A percentile compares a stretch with the other conserved stretches of the same genome.
These are phyloP conservation scores for Candida sakaeoensis DNA, from an alignment of 805 yeast genomes.

Conservation along the genomic window DNA sequence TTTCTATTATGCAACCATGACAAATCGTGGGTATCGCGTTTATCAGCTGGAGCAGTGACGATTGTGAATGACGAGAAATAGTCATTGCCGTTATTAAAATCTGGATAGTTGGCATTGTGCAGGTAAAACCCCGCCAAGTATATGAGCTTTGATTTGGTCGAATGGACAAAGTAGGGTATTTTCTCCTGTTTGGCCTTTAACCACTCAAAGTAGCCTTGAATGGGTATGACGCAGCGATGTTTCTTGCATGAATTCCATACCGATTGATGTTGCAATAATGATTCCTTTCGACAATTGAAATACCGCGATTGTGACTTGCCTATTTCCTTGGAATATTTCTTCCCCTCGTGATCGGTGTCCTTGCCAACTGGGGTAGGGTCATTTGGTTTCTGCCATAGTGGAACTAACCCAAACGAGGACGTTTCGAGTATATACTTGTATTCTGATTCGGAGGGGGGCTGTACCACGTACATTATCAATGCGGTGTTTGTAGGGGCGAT, in stretches of 20 bases:
- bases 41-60: conserved; percentile 63
- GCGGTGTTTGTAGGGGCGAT: conserved; percentile 59
- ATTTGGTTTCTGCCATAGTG: conserved; percentile 56
- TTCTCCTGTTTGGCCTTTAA: conserved; percentile 36
- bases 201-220: conserved; percentile 91
- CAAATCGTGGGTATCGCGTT: conserved; percentile 44
- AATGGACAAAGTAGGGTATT: conserved; percentile 62
- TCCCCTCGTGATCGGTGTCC: conserved; percentile 14
- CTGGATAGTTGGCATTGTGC: conserved; percentile 30
- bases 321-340: conserved; percentile 26
- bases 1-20: conserved; percentile 73
- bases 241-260: conserved; percentile 56
- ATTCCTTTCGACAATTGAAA: conserved; percentile 75
- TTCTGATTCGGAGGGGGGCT: conserved; percentile 7
- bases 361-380: conserved; percentile 24
- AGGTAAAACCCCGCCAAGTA: conserved; percentile 55
- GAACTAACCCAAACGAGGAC: conserved; percentile 82
- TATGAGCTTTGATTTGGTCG: conserved; percentile 49
- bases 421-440: conserved; percentile 32
- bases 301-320: conserved; percentile 42
- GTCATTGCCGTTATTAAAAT: conserved; percentile 15
- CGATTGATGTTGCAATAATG: conserved; percentile 42
- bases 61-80: conserved; percentile 57
- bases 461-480: conserved; percentile 29
- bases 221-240: conserved; percentile 70